These are phyloP conservation scores for Spirogloea muscicola DNA, from an alignment of 139 green algal genomes.

Conservation along the genomic window DNA sequence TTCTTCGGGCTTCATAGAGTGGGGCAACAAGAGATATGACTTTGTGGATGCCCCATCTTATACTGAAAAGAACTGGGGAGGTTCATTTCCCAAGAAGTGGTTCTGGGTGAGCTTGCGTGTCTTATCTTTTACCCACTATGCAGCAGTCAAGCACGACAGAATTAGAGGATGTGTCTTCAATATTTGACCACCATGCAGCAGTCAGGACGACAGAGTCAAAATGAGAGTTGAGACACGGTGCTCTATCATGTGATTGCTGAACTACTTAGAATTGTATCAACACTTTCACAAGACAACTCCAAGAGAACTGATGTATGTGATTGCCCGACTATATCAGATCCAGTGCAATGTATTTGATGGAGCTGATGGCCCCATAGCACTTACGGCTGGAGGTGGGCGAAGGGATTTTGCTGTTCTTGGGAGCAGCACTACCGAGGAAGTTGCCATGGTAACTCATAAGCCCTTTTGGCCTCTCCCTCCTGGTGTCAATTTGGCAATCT, in stretches of 20 bases:
- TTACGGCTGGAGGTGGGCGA: constrained; percentile 79
- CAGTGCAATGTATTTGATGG: constrained; percentile 90
- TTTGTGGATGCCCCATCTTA: constrained; percentile 54
- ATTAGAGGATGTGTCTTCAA: not conserved
- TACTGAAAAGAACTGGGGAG: constrained; percentile 96
- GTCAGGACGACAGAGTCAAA: no score
- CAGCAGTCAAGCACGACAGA: not conserved
- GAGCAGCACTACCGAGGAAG: constrained; percentile 77
- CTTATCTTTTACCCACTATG: not conserved
- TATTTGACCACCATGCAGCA: no score
- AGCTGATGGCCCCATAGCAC: constrained; percentile 56
- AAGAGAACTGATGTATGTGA: not conserved
- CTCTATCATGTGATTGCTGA: not conserved
- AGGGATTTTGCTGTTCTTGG: constrained; percentile 55
- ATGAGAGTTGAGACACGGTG: no score
- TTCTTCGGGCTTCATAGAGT: constrained; percentile 78
- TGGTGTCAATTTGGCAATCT: constrained; percentile 13
- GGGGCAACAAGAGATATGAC: constrained; percentile 68
- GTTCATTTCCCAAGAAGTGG: constrained; percentile 74
- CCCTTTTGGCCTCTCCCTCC: constrained; percentile 16
- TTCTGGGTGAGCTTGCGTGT: constrained; percentile 33
- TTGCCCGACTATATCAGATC: constrained; percentile 9
- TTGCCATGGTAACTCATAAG: constrained; percentile 76
- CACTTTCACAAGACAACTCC: no score
- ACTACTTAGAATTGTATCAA: not conserved